These are phyloP conservation scores for Xenosphaeropsis pyriputrescens DNA, from an alignment of 2,329 filamentous ascomycete genomes.

Conservation along the genomic window DNA sequence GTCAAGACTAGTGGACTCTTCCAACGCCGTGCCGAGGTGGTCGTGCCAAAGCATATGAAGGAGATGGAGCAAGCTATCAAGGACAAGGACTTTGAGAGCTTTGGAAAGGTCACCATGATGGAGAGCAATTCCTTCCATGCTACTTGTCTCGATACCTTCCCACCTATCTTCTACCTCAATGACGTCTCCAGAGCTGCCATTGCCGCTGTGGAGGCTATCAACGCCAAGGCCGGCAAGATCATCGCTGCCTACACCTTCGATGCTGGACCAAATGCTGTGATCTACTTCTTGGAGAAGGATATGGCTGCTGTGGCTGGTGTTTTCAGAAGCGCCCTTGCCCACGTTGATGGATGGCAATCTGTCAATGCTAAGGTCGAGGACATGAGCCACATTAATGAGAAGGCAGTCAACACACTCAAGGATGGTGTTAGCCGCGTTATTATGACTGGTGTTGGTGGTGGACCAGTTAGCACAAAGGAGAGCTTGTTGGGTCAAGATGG, in stretches of 20 bases:
- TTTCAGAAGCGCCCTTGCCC: constrained; percentile 52
- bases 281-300: constrained; percentile 84
- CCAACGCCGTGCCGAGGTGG: constrained; percentile 52
- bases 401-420: constrained; percentile 51
- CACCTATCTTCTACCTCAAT: constrained; percentile 98
- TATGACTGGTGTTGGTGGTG: constrained; percentile 38
- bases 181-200: constrained; percentile 82
- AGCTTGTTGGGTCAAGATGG: not conserved
- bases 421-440: constrained; percentile 81
- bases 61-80: constrained; percentile 73
- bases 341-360: constrained; percentile 59
- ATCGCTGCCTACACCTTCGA: constrained; percentile 96
- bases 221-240: constrained; percentile 59
- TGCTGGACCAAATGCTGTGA: constrained; percentile 88
- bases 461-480: not conserved
- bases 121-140: constrained; percentile 97
- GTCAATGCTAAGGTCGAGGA: constrained; percentile 35
- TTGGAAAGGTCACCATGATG: constrained; percentile 86
- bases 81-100: constrained; percentile 67
- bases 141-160: constrained; percentile 85
- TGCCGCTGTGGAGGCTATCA: constrained; percentile 78
- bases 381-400: constrained; percentile 45
- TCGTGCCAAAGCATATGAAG: constrained; percentile 74
- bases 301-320: constrained; percentile 58
- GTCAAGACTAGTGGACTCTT: constrained; percentile 87